Evolutionary conservation across 2,329 filamentous ascomycete genomes (phyloP).

Genomic region (Apiospora marii): DNA sequence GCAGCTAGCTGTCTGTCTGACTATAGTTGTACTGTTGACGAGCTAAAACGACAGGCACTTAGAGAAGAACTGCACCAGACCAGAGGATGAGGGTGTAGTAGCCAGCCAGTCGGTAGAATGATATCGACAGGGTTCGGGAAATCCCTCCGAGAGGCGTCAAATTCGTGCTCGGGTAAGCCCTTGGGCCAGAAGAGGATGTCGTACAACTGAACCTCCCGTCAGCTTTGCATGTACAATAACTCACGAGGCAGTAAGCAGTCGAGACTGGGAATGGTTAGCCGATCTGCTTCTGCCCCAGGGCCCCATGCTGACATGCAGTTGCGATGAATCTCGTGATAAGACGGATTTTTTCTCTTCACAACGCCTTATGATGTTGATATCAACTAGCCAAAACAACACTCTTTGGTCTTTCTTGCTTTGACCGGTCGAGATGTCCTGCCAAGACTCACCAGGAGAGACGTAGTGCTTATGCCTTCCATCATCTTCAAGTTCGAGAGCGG

Average conservation of each 20-base stretch:
- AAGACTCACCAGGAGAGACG: neutral
- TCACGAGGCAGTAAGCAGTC: neutral
- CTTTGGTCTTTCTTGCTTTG: neutral
- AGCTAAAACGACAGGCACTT: too few relatives aligned
- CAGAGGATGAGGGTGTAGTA: conserved; percentile 6
- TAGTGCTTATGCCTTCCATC: neutral
- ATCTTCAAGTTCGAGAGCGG: neutral
- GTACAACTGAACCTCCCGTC: neutral
- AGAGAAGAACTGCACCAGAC: neutral
- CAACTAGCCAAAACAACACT: neutral
- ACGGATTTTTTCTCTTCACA: too few relatives aligned
- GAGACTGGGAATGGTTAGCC: neutral
- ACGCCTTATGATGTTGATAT: neutral
- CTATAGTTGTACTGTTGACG: neutral
- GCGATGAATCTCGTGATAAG: neutral
- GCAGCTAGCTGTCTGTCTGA: neutral
- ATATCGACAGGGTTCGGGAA: conserved; percentile 5
- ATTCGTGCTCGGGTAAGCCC: neutral
- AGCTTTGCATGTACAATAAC: neutral
- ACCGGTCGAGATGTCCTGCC: too few relatives aligned
- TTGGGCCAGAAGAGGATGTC: neutral
- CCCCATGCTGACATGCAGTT: neutral
- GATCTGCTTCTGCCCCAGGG: neutral
- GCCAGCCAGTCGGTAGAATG: neutral
- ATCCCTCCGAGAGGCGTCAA: neutral